Evolutionary conservation across 2,329 filamentous ascomycete species (phyloP).

Genomic region (Phyllosticta citrichinensis): DNA sequence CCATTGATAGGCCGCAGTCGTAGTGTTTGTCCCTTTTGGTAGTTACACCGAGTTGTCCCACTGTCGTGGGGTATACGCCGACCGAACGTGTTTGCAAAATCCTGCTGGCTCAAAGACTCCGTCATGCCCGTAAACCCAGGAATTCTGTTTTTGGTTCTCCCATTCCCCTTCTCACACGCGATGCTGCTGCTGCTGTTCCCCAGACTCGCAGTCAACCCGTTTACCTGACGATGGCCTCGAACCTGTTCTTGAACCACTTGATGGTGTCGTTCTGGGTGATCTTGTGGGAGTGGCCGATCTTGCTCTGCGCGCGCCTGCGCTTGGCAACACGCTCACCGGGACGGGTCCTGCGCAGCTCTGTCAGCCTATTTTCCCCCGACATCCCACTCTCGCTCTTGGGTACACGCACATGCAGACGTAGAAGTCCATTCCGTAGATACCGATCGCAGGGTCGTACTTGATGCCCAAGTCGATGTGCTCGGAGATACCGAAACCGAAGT

Average conservation of each 20-base stretch:
- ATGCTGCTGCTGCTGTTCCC: not conserved
- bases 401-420: conserved; percentile 92
- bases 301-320: conserved; percentile 81
- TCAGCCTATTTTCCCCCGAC: conserved; percentile 18
- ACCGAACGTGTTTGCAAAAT: conserved; percentile 1
- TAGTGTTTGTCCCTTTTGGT: conserved; percentile 26
- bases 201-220: conserved; percentile 24
- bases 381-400: conserved; percentile 13
- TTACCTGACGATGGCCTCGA: conserved; percentile 99
- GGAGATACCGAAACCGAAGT: conserved; percentile 99
- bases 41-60: conserved; percentile 29
- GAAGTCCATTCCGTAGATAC: conserved; percentile 99
- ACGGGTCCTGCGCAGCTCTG: conserved; percentile 55
- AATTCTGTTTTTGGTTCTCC: conserved; percentile 16
- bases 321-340: conserved; percentile 96
- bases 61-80: conserved; percentile 20
- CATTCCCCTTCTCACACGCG: conserved; percentile 14
- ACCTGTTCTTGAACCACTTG: conserved; percentile 95
- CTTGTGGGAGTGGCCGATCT: conserved; percentile 77
- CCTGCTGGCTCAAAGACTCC: conserved; percentile 16
- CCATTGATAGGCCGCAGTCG: conserved; percentile 36
- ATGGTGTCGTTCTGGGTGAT: conserved; percentile 93
- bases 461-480: conserved; percentile 99
- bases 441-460: conserved; percentile 98
- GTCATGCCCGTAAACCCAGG: conserved; percentile 15